Evolutionary conservation across 1,284 basidiomycete species (phyloP), one percentile per base, ranked within the genome.

Genomic region (Fistulinella staudtii): DNA sequence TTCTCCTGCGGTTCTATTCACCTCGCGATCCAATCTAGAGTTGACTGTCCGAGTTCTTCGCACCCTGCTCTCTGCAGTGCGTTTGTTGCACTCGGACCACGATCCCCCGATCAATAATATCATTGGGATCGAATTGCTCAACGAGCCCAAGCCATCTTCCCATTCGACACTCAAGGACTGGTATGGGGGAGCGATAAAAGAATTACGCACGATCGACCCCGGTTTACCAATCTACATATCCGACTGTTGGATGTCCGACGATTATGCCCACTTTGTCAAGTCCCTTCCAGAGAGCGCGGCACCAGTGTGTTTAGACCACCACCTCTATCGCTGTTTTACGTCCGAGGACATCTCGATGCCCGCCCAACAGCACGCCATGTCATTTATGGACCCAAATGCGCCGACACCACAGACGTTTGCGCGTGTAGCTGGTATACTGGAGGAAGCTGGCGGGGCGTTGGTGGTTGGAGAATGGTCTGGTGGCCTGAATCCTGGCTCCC

Each of bases 381-480:
- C 68, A 3, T 61, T 82, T 10, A 58, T 61, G 15, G 72, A 77
- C 39, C 61, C 66, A 0, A 67, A 66, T 34, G 71, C 64, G 5
- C 49, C 57, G 0, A 75, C 72, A 3, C 67, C 71, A 0, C 61
- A 67, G 29, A 70, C 63, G 40, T 74, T 78, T 36, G 64, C 64
- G 39, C 73, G 60, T 46, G 75, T 70, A 27, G 59, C 68, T 21
- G 67, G 65, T 45, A 69, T 65, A 55, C 70, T 73, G n/a, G 75
- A 73, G 20, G 56, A 61, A 13, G 71, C 67, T 0, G 74, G 75
- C 4, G 79, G 80, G 2, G 82, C 75, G 2, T 52, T 93, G 11
- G 73, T 93, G 39, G 73, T 93, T 0, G 88, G 81, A n/a, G 92
- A 95, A 61, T 94, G 88, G 84, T 85, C 82, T 8, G 89, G 81